Evolutionary conservation across 257 asterid species (phyloP).

Genomic region (Anisodus acutangulus): DNA sequence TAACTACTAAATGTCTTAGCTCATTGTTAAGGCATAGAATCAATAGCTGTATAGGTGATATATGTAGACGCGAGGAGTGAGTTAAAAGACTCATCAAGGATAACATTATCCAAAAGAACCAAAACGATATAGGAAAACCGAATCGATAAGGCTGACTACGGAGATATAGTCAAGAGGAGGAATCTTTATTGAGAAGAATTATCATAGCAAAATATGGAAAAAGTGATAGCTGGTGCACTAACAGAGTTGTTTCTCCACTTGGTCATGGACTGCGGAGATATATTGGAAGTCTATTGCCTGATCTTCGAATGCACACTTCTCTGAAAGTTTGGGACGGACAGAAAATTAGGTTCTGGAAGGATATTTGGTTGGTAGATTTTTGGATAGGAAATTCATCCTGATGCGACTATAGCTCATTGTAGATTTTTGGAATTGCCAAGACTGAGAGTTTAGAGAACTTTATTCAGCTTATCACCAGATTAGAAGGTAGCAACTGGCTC

Average conservation of each 20-base stretch:
- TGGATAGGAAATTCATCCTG: neutral
- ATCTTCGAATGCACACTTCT: neutral
- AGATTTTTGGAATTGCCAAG: neutral
- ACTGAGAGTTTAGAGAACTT: neutral
- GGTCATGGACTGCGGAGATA: neutral
- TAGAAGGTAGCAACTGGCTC: neutral
- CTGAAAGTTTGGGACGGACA: neutral
- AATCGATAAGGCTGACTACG: neutral
- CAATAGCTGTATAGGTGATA: neutral
- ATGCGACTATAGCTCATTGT: neutral
- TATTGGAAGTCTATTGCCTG: neutral
- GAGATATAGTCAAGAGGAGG: neutral
- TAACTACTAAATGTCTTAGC: no score
- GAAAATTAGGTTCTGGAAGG: constrained; percentile 15
- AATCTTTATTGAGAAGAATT: neutral
- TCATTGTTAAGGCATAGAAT: neutral
- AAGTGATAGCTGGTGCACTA: constrained; percentile 16
- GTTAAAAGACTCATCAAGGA: neutral
- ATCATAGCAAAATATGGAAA: constrained; percentile 3
- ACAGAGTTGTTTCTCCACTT: neutral
- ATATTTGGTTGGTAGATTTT: constrained; percentile 1
- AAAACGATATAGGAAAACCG: neutral
- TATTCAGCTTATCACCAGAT: neutral
- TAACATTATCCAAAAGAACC: neutral
- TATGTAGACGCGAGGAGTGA: neutral